Percentiles rank a stretch among this genome's conserved stretches.
Conservation (phyloP, 2,329 filamentous ascomycete genomes). For the Trichophyton verrucosum region DNA sequence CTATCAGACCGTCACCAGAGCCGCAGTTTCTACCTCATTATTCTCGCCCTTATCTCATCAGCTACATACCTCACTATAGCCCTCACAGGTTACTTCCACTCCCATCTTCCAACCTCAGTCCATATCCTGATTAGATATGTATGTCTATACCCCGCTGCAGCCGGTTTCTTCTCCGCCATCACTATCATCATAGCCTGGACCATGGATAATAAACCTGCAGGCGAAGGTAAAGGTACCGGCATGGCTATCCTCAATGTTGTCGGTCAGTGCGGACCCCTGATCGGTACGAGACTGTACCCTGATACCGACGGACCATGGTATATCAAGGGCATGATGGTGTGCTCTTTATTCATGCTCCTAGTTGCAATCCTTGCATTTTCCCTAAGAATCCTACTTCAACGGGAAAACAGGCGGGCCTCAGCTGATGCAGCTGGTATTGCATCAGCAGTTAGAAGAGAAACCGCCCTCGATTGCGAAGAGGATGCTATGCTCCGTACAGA, state of each 20-base stretch:
- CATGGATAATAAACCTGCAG: slow-evolving; percentile 67
- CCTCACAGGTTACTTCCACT: slow-evolving; percentile 36
- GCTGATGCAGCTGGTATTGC: background rate
- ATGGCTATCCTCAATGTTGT: slow-evolving; percentile 72
- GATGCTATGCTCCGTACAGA: slow-evolving; percentile 9
- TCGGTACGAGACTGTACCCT: slow-evolving; percentile 57
- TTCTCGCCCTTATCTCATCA: slow-evolving; percentile 58
- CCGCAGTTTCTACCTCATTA: slow-evolving; percentile 54
- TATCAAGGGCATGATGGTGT: slow-evolving; percentile 49
- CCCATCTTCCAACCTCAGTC: slow-evolving; percentile 19
- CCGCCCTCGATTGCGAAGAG: slow-evolving; percentile 8
- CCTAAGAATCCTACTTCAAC: slow-evolving; percentile 43
- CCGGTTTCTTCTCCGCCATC: slow-evolving; percentile 74
- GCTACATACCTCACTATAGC: slow-evolving; percentile 51
- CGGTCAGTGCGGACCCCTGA: slow-evolving; percentile 64
- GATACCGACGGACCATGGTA: slow-evolving; percentile 48
- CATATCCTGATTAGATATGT: slow-evolving; percentile 48
- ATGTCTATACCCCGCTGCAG: slow-evolving; percentile 63
- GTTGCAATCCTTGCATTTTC: slow-evolving; percentile 46
- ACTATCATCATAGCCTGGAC: slow-evolving; percentile 79
- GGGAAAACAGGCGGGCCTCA: slow-evolving; percentile 39
- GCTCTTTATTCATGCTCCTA: slow-evolving; percentile 49
- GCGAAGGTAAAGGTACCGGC: slow-evolving; percentile 58
- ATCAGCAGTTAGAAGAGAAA: slow-evolving; percentile 20
- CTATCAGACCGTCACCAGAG: slow-evolving; percentile 54